A percentile compares a stretch with the other conserved stretches of the same genome.
Conservation (phyloP, 129 eudicot genomes). For the Lactuca sativa region DNA sequence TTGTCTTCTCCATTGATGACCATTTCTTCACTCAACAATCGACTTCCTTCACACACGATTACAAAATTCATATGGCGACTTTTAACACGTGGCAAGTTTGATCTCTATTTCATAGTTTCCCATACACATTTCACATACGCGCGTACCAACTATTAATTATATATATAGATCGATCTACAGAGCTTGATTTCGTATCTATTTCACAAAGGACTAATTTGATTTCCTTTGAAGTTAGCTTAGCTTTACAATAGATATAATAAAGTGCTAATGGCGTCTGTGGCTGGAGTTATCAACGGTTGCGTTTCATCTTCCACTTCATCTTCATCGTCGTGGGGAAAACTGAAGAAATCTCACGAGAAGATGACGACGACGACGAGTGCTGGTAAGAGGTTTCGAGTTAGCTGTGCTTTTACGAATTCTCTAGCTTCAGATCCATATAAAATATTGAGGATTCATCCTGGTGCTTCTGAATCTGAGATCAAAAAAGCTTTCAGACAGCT, state of each 20-base stretch:
- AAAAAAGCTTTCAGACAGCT: constrained; percentile 78
- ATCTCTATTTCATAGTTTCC: neutral
- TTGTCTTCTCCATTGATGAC: constrained; percentile 26
- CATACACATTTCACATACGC: constrained; percentile 2
- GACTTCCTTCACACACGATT: constrained; percentile 15
- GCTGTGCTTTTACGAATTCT: constrained; percentile 30
- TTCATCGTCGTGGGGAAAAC: constrained; percentile 20
- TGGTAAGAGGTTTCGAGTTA: constrained; percentile 21
- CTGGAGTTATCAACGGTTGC: constrained; percentile 24
- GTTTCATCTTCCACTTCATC: constrained; percentile 18
- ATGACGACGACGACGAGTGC: constrained; percentile 1
- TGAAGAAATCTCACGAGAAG: constrained; percentile 8
- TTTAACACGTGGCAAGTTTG: constrained; percentile 10
- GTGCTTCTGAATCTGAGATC: constrained; percentile 86
- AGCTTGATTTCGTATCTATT: neutral
- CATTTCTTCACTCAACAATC: constrained; percentile 28
- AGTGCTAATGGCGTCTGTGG: constrained; percentile 34
- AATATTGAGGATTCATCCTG: constrained; percentile 52
- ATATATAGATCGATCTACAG: neutral
- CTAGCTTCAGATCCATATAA: constrained; percentile 64
- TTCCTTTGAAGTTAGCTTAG: constrained; percentile 6
- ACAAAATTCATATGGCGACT: constrained; percentile 4
- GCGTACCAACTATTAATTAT: neutral
- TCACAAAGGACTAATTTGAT: neutral
- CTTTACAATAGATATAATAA: neutral